phyloP scores from a whole-genome alignment of 768 basidiomycete genomes.

The Amyloporia xantha region DNA sequence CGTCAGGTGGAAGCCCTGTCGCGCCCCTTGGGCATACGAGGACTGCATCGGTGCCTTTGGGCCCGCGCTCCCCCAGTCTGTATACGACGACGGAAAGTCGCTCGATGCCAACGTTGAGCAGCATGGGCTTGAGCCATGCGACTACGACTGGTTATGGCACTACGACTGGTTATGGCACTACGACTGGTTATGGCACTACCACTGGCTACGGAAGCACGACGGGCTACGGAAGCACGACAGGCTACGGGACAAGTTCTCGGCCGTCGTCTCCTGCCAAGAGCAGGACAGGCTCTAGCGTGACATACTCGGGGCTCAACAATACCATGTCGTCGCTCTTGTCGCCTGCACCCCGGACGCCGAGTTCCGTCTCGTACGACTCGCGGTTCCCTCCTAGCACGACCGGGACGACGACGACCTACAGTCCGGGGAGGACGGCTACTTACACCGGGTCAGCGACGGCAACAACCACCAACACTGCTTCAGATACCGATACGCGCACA shows the following conservation, averaged over 20 bases:
- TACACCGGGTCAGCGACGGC: constrained; percentile 31
- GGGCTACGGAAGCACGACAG: constrained; percentile 27
- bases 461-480: constrained; percentile 21
- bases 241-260: constrained; percentile 39
- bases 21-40: constrained; percentile 41
- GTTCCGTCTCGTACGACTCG: constrained; percentile 19
- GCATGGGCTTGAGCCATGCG: constrained; percentile 27
- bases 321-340: constrained; percentile 41
- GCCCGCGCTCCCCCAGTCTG: constrained; percentile 33
- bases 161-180: constrained; percentile 31
- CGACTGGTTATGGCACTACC: constrained; percentile 32
- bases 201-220: constrained; percentile 27
- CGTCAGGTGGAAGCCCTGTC: constrained; percentile 24
- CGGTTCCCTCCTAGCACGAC: constrained; percentile 12
- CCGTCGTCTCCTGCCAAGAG: constrained; percentile 45
- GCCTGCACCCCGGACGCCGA: constrained; percentile 35
- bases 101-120: constrained; percentile 34
- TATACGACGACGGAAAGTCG: constrained; percentile 28
- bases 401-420: constrained; percentile 17
- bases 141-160: constrained; percentile 27
- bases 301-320: constrained; percentile 15
- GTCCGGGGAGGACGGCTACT: constrained; percentile 31
- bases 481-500: constrained; percentile 23
- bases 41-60: constrained; percentile 38
- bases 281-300: constrained; percentile 23